Base-by-base conservation (phyloP, 1,284 basidiomycete genomes). In the Mycosarcoma mackinlayi region DNA sequence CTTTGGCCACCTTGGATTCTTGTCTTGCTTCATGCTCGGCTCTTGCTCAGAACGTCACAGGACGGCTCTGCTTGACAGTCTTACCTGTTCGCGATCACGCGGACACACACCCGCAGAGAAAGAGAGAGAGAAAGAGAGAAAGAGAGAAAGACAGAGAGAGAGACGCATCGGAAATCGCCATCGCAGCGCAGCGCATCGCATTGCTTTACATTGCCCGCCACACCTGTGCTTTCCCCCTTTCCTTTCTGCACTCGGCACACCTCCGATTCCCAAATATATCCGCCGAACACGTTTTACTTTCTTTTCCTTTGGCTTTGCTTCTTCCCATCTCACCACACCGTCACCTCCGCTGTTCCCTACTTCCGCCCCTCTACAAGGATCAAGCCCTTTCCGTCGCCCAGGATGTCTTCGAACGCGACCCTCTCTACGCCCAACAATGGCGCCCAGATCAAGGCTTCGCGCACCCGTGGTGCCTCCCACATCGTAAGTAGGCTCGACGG, bases 381-480 rank as follows among this genome's bases (percentile, higher is more conserved):
- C 38, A 27, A 19, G 14, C 7, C 45, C 28, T 16, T 10, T 28
- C 13, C 27, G 28, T 51, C 45, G 38, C 44, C 31, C 56, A 71
- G 21, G n/a, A 73, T 73, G 70, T 72, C 69, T 19, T 72, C 69
- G 34, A 63, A 67, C 59, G 70, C 59, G 42, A 70, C 49, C 33
- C 77, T 81, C 38, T 80, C 78, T 47, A 74, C 79, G 39, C 77
- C 78, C 25, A 64, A 73, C 55, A 71, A 73, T 50, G 76, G 76
- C 37, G 54, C 77, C 3, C 65, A 69, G 41, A 73, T 78, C 70
- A 78, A 77, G 68, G 75, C 77, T 18, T 77, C 78, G 49, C 77
- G 79, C 53, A 77, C 78, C 51, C 71, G 79, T 45, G 79, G 77
- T 30, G 78, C 76, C 34, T 80, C 78, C 24, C 78, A 80, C 67